These are phyloP conservation scores for Termitomyces sp. DNA, from an alignment of 768 basidiomycete species.

Conservation along the genomic window DNA sequence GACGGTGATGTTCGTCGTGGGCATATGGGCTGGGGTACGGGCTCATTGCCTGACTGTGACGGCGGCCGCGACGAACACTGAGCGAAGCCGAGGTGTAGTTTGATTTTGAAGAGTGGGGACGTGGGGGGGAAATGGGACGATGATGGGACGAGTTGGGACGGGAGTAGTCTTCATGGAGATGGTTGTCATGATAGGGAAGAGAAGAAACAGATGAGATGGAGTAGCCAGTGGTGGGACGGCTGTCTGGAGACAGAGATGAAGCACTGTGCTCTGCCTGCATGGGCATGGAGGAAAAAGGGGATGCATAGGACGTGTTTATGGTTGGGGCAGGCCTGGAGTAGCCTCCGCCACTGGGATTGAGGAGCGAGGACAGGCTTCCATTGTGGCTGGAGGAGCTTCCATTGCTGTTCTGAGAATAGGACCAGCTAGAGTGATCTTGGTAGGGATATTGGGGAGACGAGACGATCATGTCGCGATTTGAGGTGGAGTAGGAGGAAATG, in stretches of 20 bases:
- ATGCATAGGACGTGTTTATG: constrained; percentile 67
- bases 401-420: constrained; percentile 38
- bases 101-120: constrained; percentile 58
- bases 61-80: constrained; percentile 65
- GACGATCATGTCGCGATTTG: constrained; percentile 35
- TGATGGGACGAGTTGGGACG: constrained; percentile 74
- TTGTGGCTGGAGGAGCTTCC: constrained; percentile 58
- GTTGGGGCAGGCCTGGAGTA: constrained; percentile 60
- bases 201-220: constrained; percentile 81
- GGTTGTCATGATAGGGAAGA: constrained; percentile 59
- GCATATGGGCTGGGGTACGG: constrained; percentile 85
- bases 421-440: constrained; percentile 51
- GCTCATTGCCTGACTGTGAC: constrained; percentile 84
- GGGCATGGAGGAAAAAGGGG: constrained; percentile 65
- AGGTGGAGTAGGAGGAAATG: constrained; percentile 38
- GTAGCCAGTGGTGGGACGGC: constrained; percentile 81
- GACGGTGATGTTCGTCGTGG: constrained; percentile 57
- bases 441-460: constrained; percentile 61
- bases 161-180: constrained; percentile 56
- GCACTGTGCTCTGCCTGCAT: constrained; percentile 64
- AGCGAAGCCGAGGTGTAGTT: constrained; percentile 47
- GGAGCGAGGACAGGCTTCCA: constrained; percentile 68
- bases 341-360: constrained; percentile 63
- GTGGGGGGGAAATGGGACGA: constrained; percentile 61
- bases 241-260: constrained; percentile 77